Conservation (phyloP, 805 yeast species). For the Nakazawaea wickerhamii region DNA sequence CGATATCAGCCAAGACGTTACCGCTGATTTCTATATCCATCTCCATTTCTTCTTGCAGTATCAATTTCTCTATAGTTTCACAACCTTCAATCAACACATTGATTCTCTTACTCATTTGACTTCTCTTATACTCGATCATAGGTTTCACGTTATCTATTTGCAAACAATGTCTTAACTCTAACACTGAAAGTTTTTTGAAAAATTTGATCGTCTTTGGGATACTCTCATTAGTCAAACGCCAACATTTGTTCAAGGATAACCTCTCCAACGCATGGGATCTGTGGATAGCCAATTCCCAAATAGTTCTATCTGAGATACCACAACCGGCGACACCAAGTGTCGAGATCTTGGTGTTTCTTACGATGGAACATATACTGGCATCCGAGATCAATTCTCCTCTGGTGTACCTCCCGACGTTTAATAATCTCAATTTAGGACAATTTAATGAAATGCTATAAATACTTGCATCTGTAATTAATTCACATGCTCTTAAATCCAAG, state of each 20-base stretch:
- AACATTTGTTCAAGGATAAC: conserved; percentile 72
- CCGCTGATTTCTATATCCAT: conserved; percentile 54
- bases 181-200: conserved; percentile 58
- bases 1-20: conserved; percentile 55
- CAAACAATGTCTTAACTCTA: conserved; percentile 66
- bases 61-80: conserved; percentile 54
- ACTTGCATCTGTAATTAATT: conserved; percentile 69
- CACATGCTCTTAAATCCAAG: conserved; percentile 83
- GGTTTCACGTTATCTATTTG: conserved; percentile 56
- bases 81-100: conserved; percentile 74
- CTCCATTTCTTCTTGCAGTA: conserved; percentile 54
- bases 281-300: conserved; percentile 72
- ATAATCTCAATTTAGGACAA: conserved; percentile 50
- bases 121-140: conserved; percentile 59
- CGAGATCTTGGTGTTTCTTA: conserved; percentile 48
- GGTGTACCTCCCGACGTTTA: conserved; percentile 77
- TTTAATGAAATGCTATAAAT: conserved; percentile 57
- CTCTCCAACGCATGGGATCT: conserved; percentile 53
- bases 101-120: conserved; percentile 38
- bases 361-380: conserved; percentile 53
- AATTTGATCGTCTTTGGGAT: conserved; percentile 32
- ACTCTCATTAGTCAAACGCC: conserved; percentile 26
- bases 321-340: conserved; percentile 92
- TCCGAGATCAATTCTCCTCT: conserved; percentile 68
- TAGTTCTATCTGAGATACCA: conserved; percentile 62